Conservation (phyloP, 352 stramenopile genomes). For the Globisporangium okanoganense region DNA sequence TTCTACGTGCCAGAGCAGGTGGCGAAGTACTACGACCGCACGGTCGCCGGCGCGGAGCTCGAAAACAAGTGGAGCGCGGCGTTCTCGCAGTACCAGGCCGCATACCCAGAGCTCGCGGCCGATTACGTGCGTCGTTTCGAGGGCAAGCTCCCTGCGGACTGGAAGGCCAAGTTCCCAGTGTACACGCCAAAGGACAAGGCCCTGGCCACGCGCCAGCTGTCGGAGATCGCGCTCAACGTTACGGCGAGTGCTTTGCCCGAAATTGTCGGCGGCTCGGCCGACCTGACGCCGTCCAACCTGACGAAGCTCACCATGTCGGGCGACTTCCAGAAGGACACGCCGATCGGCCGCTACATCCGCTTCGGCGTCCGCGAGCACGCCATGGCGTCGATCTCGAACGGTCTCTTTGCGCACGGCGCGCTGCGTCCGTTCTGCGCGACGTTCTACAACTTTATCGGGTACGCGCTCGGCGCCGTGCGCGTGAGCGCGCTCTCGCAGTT, state of each 20-base stretch:
- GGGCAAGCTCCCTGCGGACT: slow-evolving; percentile 89
- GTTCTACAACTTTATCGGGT: slow-evolving; percentile 99
- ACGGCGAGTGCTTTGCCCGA: slow-evolving; percentile 92
- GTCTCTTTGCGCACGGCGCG: slow-evolving; percentile 97
- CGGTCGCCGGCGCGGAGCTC: slow-evolving; percentile 54
- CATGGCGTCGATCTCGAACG: slow-evolving; percentile 98
- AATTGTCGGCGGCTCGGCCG: slow-evolving; percentile 96
- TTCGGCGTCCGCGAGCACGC: slow-evolving; percentile 99
- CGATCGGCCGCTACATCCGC: slow-evolving; percentile 95
- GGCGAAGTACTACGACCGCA: slow-evolving; percentile 89
- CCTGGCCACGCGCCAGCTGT: slow-evolving; percentile 94
- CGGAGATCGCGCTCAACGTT: slow-evolving; percentile 94
- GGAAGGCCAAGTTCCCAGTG: slow-evolving; percentile 90
- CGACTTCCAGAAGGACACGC: slow-evolving; percentile 97
- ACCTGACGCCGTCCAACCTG: slow-evolving; percentile 98
- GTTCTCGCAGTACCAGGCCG: slow-evolving; percentile 89
- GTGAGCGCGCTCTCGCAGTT: slow-evolving; percentile 94
- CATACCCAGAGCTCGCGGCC: slow-evolving; percentile 90
- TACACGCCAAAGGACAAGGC: slow-evolving; percentile 88
- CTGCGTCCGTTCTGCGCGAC: slow-evolving; percentile 98
- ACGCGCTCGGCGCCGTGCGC: slow-evolving; percentile 94
- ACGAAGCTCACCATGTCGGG: slow-evolving; percentile 94
- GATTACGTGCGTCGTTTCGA: slow-evolving; percentile 95
- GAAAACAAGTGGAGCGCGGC: slow-evolving; percentile 90
- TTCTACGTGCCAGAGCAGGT: slow-evolving; percentile 96